These are phyloP conservation scores for Rosa persica DNA, from an alignment of 306 rosid genomes.

Conservation along the genomic window DNA sequence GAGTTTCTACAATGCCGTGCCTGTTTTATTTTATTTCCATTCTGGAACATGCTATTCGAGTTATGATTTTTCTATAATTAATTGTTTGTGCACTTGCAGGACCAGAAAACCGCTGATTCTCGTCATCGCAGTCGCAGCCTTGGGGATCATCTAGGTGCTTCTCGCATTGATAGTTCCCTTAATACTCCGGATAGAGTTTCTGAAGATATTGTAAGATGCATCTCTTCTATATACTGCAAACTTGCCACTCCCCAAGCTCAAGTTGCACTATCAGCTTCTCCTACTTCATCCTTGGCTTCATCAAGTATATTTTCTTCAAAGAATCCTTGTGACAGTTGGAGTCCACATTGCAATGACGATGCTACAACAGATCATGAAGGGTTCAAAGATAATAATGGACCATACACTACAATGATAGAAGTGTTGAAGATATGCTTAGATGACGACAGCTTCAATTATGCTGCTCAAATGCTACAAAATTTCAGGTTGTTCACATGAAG, in stretches of 20 bases:
- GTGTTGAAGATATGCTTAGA: constrained; percentile 36
- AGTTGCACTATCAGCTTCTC: constrained; percentile 22
- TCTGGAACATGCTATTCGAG: neutral
- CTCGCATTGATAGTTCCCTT: constrained; percentile 15
- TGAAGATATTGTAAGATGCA: constrained; percentile 39
- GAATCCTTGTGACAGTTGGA: constrained; percentile 35
- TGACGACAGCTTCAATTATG: constrained; percentile 28
- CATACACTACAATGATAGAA: constrained; percentile 30
- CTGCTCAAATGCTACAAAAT: constrained; percentile 32
- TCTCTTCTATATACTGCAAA: constrained; percentile 45
- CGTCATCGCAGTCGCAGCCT: constrained; percentile 33
- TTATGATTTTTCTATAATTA: neutral
- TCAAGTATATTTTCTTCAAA: constrained; percentile 35
- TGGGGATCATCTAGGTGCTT: constrained; percentile 38
- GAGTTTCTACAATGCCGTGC: neutral
- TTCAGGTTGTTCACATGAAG: constrained; percentile 24
- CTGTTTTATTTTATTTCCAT: neutral
- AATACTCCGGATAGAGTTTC: constrained; percentile 40
- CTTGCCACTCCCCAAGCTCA: constrained; percentile 25
- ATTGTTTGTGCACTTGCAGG: constrained; percentile 15
- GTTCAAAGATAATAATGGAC: constrained; percentile 11
- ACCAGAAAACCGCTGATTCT: constrained; percentile 9
- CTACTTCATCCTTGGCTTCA: constrained; percentile 31
- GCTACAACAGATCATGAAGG: constrained; percentile 3
- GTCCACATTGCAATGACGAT: constrained; percentile 31